A percentile compares a stretch with the other conserved stretches of the same genome.
phyloP scores from a whole-genome alignment of 768 basidiomycete species.

The Mycena floridula region DNA sequence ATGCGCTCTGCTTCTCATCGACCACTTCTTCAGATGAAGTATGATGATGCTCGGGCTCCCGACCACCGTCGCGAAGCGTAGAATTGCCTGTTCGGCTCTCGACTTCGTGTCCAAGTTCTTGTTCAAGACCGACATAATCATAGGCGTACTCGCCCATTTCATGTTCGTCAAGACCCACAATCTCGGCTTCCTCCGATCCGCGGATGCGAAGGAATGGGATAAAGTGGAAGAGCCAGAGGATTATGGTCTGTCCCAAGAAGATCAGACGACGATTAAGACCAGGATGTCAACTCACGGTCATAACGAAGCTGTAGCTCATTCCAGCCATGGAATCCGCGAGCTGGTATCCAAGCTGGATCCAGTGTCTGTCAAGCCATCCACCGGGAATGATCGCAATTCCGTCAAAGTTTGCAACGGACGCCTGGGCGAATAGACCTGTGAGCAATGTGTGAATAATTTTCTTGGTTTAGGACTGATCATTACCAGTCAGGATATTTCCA shows the following conservation, averaged over 20 bases:
- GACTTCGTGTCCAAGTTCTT: constrained; percentile 37
- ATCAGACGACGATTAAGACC: neutral
- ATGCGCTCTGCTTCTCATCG: too few relatives aligned
- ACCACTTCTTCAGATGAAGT: too few relatives aligned
- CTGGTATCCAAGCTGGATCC: constrained; percentile 80
- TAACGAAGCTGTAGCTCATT: constrained; percentile 63
- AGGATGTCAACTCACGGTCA: constrained; percentile 49
- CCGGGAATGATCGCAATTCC: constrained; percentile 61
- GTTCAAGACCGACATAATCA: constrained; percentile 77
- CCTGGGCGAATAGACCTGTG: constrained; percentile 86
- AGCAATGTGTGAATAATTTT: too few relatives aligned
- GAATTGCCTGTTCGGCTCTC: constrained; percentile 12
- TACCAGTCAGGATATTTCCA: constrained; percentile 75
- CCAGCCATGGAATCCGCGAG: constrained; percentile 67
- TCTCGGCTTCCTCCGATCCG: constrained; percentile 54
- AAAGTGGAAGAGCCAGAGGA: constrained; percentile 83
- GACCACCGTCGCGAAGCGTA: neutral
- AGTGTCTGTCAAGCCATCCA: constrained; percentile 85
- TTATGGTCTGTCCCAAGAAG: constrained; percentile 47
- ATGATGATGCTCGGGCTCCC: neutral
- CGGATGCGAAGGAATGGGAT: constrained; percentile 77
- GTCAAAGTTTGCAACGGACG: constrained; percentile 76
- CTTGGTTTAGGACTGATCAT: too few relatives aligned
- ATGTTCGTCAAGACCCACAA: constrained; percentile 82
- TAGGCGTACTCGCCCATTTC: constrained; percentile 90